A percentile compares a stretch with the other conserved stretches of the same genome.
phyloP scores from a whole-genome alignment of 2,329 filamentous ascomycete genomes.

The Microsporum canis region DNA sequence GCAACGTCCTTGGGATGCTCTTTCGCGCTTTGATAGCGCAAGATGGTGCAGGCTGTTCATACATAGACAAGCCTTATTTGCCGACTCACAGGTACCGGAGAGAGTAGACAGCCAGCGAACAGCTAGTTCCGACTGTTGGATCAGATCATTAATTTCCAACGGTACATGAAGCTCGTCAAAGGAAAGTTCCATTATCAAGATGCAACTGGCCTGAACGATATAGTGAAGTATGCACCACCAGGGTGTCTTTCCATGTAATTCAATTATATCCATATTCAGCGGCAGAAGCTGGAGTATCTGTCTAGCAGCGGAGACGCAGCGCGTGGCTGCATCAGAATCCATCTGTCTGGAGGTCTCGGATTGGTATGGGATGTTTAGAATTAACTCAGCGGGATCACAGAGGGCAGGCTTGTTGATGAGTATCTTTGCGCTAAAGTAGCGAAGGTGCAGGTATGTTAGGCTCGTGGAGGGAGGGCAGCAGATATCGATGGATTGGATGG shows the following conservation, averaged over 20 bases:
- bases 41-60: constrained; percentile 1
- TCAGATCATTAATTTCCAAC: constrained; percentile 17
- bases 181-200: constrained; percentile 29
- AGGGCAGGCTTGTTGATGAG: constrained; percentile 31
- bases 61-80: constrained; percentile 20
- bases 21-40: background rate
- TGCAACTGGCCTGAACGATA: constrained; percentile 29
- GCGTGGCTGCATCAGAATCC: constrained; percentile 22
- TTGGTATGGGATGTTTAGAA: constrained; percentile 23
- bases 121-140: constrained; percentile 23
- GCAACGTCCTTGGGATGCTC: background rate
- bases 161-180: constrained; percentile 20
- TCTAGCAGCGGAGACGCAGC: constrained; percentile 27
- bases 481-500: background rate
- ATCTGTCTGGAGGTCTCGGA: constrained; percentile 22
- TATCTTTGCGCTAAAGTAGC: constrained; percentile 26
- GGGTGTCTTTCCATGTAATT: constrained; percentile 24
- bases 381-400: constrained; percentile 21
- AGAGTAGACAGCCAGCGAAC: constrained; percentile 26
- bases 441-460: constrained; percentile 13
- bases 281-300: constrained; percentile 26
- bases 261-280: constrained; percentile 18
- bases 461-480: background rate
- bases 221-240: constrained; percentile 34
- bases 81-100: constrained; percentile 21